phyloP scores from a whole-genome alignment of 2,329 filamentous ascomycete species.

The Lecanicillium sp. region DNA sequence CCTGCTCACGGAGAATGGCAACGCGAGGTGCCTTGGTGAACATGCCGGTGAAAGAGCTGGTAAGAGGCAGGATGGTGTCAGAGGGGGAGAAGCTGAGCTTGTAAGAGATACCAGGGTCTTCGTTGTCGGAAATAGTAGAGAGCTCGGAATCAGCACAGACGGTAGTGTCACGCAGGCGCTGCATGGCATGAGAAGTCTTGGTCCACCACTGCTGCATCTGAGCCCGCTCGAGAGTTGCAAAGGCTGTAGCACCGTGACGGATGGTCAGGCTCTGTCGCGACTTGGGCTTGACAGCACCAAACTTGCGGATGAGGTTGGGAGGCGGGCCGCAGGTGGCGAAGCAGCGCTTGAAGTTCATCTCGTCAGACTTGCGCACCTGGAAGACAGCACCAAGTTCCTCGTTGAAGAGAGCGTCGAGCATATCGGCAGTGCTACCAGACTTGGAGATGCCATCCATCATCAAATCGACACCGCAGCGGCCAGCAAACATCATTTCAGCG shows the following conservation, averaged over 20 bases:
- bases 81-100: slow-evolving; percentile 73
- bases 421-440: slow-evolving; percentile 53
- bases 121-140: slow-evolving; percentile 64
- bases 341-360: slow-evolving; percentile 78
- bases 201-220: slow-evolving; percentile 85
- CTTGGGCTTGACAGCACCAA: slow-evolving; percentile 66
- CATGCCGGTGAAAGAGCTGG: slow-evolving; percentile 38
- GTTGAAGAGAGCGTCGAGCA: slow-evolving; percentile 82
- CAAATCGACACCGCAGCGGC: slow-evolving; percentile 79
- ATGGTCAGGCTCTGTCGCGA: slow-evolving; percentile 72
- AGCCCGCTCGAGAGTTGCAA: slow-evolving; percentile 64
- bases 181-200: slow-evolving; percentile 84
- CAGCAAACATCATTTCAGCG: slow-evolving; percentile 97
- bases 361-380: slow-evolving; percentile 81
- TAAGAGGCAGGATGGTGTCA: slow-evolving; percentile 64
- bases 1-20: slow-evolving; percentile 90
- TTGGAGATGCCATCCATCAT: slow-evolving; percentile 69
- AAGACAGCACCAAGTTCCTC: slow-evolving; percentile 95
- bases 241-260: slow-evolving; percentile 59
- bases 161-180: slow-evolving; percentile 83
- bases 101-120: slow-evolving; percentile 79
- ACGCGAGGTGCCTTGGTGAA: slow-evolving; percentile 65
- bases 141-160: slow-evolving; percentile 80
- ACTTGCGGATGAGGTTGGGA: slow-evolving; percentile 72
- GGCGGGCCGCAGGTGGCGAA: slow-evolving; percentile 88